These are phyloP conservation scores for Komagataella phaffii DNA, from an alignment of 805 yeast species.

Conservation along the genomic window DNA sequence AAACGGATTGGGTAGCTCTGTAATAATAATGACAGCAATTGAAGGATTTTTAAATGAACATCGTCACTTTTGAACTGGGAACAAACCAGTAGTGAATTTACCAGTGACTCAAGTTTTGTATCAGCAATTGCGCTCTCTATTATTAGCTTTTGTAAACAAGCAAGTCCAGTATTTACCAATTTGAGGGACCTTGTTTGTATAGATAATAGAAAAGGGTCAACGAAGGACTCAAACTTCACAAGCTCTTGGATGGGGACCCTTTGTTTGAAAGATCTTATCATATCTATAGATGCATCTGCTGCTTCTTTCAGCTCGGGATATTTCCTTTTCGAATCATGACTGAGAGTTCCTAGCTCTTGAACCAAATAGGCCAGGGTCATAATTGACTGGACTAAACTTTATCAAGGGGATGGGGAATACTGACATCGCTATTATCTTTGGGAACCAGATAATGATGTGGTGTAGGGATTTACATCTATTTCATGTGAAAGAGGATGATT, in stretches of 20 bases:
- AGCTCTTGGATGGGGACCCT: not conserved
- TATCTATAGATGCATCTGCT: conserved; percentile 35
- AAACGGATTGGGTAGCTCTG: conserved; percentile 47
- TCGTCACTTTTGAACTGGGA: conserved; percentile 26
- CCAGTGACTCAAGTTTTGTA: not conserved
- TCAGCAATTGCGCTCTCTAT: not conserved
- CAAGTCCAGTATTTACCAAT: not conserved
- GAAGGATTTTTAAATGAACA: conserved; percentile 76
- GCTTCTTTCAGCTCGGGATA: conserved; percentile 51
- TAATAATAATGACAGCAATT: conserved; percentile 64
- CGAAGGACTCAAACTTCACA: not conserved
- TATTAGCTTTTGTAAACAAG: not conserved
- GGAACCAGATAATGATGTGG: not conserved
- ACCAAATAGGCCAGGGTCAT: not conserved
- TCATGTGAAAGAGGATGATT: not conserved
- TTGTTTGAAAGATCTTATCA: conserved; percentile 16
- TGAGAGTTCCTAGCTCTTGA: conserved; percentile 41
- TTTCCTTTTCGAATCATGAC: conserved; percentile 60
- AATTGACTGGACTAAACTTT: not conserved
- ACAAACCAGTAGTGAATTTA: not conserved
- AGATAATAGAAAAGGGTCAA: not conserved
- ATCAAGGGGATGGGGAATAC: not conserved
- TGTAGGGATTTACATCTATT: not conserved
- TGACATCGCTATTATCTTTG: not conserved
- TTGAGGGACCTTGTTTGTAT: not conserved